A percentile compares a stretch with the other conserved stretches of the same genome.
Conservation (phyloP, 1,139 yeast species). For the Zygosaccharomyces pseudobailii region DNA sequence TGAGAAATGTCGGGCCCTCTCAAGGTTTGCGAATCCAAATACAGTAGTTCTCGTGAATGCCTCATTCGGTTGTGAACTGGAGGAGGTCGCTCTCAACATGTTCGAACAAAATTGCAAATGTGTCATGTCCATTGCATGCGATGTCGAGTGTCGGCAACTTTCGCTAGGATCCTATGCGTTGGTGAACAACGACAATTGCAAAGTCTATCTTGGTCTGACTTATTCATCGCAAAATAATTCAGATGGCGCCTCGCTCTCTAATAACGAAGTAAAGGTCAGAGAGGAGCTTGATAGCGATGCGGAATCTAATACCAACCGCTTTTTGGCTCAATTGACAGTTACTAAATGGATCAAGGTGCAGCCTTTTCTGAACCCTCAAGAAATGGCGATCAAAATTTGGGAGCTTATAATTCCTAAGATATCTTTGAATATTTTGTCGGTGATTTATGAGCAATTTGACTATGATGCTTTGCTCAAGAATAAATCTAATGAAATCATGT, state of each 20-base stretch:
- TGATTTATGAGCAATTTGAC: slow-evolving; percentile 30
- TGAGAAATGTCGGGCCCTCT: slow-evolving; percentile 16
- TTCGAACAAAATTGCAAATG: slow-evolving; percentile 16
- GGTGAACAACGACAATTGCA: slow-evolving; percentile 25
- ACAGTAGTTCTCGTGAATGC: slow-evolving; percentile 25
- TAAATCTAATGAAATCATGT: slow-evolving; percentile 21
- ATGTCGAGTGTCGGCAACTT: slow-evolving; percentile 29
- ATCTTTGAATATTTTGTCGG: slow-evolving; percentile 28
- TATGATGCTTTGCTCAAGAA: slow-evolving; percentile 21
- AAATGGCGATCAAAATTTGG: slow-evolving; percentile 29
- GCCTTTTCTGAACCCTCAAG: slow-evolving; percentile 10
- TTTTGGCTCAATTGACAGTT: slow-evolving; percentile 16
- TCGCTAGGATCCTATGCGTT: slow-evolving; percentile 30
- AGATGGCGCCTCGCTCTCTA: slow-evolving; percentile 4
- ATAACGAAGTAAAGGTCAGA: slow-evolving; percentile 11
- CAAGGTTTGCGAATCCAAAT: slow-evolving; percentile 15
- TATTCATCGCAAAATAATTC: slow-evolving; percentile 14
- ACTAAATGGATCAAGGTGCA: slow-evolving; percentile 21
- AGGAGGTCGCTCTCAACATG: slow-evolving; percentile 13
- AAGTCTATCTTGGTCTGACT: slow-evolving; percentile 23
- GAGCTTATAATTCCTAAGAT: slow-evolving; percentile 27
- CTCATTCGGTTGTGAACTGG: slow-evolving; percentile 31
- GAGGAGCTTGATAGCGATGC: slow-evolving; percentile 10
- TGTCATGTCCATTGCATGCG: slow-evolving; percentile 25
- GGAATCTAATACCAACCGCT: slow-evolving; percentile 14